These are phyloP conservation scores for Penicillium sp. DNA, from an alignment of 2,329 filamentous ascomycete genomes.

Conservation along the genomic window DNA sequence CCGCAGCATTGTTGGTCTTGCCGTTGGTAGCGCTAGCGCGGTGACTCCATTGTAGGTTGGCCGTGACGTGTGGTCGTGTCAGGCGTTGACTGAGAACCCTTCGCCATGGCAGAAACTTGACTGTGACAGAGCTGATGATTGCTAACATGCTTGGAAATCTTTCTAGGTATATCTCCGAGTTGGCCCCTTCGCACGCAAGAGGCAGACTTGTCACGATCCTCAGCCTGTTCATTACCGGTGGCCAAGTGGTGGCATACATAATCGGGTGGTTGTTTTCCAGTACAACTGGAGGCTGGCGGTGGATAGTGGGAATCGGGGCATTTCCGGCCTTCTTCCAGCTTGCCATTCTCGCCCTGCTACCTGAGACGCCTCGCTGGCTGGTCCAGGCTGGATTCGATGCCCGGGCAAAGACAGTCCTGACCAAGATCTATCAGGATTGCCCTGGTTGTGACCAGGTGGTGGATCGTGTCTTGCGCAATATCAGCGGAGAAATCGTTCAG, in stretches of 20 bases:
- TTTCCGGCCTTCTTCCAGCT: constrained; percentile 73
- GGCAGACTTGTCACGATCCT: constrained; percentile 81
- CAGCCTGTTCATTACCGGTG: constrained; percentile 78
- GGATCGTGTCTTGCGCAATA: constrained; percentile 63
- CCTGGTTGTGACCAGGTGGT: constrained; percentile 51
- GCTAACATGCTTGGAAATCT: background rate
- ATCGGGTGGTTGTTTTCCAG: constrained; percentile 73
- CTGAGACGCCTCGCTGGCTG: constrained; percentile 87
- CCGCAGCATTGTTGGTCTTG: constrained; percentile 49
- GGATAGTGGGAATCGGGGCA: constrained; percentile 86
- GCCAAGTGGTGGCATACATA: constrained; percentile 85
- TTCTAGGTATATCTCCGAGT: constrained; percentile 73
- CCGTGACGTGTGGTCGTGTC: background rate
- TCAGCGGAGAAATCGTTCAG: constrained; percentile 72
- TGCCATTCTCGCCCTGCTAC: constrained; percentile 68
- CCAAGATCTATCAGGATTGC: constrained; percentile 59
- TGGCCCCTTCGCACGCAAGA: constrained; percentile 72
- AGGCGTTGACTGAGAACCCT: background rate
- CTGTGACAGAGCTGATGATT: background rate
- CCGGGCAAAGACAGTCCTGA: constrained; percentile 65
- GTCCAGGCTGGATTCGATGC: constrained; percentile 64
- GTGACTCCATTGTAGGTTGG: constrained; percentile 67
- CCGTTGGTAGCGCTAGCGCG: constrained; percentile 60
- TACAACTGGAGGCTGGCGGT: constrained; percentile 71
- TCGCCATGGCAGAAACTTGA: background rate